Evolutionary conservation across 2,329 filamentous ascomycete genomes (phyloP), one percentile per base, ranked within the genome.

Genomic region (Apiospora rasikravindrae): DNA sequence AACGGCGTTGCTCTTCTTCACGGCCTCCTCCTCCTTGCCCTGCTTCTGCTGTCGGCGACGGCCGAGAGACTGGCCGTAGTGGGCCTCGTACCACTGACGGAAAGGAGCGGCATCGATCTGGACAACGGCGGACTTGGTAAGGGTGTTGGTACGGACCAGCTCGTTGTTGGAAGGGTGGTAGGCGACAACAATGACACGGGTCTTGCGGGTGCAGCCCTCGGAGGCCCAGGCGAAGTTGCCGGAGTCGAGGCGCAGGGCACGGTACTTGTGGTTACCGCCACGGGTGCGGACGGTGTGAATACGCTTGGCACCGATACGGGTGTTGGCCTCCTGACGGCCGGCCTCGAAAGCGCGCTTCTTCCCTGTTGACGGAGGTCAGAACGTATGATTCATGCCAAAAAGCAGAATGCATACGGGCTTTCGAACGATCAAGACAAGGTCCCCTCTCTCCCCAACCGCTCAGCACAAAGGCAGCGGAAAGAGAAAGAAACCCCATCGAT

Each of bases 111-210:
- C 96, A 87, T 99, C 96, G 88, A 99, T 89, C 91, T 99, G 96
- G 86, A 99, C 94, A 83, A 99, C 94, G 88, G 96, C 96, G 84
- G 94, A 94, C 89, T 95, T 97, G 91, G 96, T 99, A 86, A 99
- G 91, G 89, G 96, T 98, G 93, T 99, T 99, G 88, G 96, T 99
- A 84, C 96, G 96, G 90, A 99, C 95, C 81, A 99, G 92, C 90
- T 99, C 96, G 94, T 99, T 99, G 95, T 99, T 99, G 86, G 96
- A 98, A 76, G 96, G 97, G 89, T 99, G 97, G 94, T 95, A 99
- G 85, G 92, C 93, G 88, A 99, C 97, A 83, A 90, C 95, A 86
- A 99, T 98, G 86, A 99, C 94, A 90, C 97, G 96, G 87, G 94
- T 95, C 93, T 99, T 99, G 92, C 96, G 96, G 88, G 96, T 94